Conservation (phyloP, 1,284 basidiomycete species). For the Apiotrichum domesticum region DNA sequence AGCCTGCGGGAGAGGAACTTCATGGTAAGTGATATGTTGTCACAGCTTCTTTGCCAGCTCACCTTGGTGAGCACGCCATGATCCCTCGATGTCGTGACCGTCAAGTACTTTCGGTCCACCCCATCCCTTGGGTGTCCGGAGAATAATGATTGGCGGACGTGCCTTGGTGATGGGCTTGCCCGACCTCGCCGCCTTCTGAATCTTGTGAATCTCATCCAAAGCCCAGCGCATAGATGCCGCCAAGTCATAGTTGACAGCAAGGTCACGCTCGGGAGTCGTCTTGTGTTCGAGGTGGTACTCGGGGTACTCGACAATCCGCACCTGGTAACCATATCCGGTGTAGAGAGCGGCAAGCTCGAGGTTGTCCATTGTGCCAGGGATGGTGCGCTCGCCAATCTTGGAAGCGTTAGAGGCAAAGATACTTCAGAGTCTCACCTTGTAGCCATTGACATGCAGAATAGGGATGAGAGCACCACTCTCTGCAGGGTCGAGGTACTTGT, state of each 20-base stretch:
- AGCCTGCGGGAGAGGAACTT: constrained; percentile 67
- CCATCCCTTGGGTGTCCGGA: constrained; percentile 77
- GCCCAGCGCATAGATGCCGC: constrained; percentile 78
- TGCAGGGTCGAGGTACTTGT: constrained; percentile 82
- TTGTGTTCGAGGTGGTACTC: constrained; percentile 54
- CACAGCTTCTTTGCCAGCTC: background rate
- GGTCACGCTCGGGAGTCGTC: constrained; percentile 38
- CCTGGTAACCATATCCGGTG: constrained; percentile 75
- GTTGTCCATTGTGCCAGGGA: constrained; percentile 84
- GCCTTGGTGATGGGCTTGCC: constrained; percentile 76
- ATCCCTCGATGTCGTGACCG: constrained; percentile 69
- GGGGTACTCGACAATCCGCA: constrained; percentile 68
- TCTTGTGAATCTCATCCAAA: constrained; percentile 63
- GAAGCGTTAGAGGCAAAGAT: constrained; percentile 45
- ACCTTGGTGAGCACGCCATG: constrained; percentile 50
- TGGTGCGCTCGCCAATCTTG: constrained; percentile 80
- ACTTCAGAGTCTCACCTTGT: constrained; percentile 15
- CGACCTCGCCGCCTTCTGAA: constrained; percentile 72
- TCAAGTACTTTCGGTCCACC: constrained; percentile 61
- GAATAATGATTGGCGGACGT: constrained; percentile 75
- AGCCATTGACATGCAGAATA: constrained; percentile 72
- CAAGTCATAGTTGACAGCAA: constrained; percentile 52
- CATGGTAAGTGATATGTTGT: constrained; percentile 9
- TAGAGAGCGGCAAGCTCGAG: constrained; percentile 54
- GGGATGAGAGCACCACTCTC: constrained; percentile 83